A percentile compares a stretch with the other conserved stretches of the same genome.
Evolutionary conservation across 805 yeast genomes (phyloP).

Genomic region (Saccharomycopsis vini): DNA sequence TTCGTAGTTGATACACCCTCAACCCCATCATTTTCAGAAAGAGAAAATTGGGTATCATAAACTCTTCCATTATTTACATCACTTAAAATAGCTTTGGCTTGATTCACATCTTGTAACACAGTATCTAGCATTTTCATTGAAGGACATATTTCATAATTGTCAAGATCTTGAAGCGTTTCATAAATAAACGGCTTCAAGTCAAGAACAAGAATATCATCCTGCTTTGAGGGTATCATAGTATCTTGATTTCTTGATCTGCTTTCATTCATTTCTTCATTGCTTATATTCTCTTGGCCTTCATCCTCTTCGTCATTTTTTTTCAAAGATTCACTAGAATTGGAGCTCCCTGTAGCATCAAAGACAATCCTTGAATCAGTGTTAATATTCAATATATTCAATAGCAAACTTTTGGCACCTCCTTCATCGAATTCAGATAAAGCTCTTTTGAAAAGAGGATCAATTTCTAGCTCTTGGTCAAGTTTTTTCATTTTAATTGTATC

Average conservation of each 20-base stretch:
- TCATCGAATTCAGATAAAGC: constrained; percentile 74
- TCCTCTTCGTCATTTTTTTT: neutral
- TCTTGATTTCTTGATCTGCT: constrained; percentile 3
- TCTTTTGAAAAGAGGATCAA: constrained; percentile 69
- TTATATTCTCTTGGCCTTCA: constrained; percentile 19
- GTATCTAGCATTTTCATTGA: constrained; percentile 53
- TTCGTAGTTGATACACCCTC: no score
- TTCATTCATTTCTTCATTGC: constrained; percentile 20
- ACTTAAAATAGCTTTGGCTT: constrained; percentile 40
- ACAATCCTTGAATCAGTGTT: constrained; percentile 28
- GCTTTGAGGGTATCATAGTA: constrained; percentile 5
- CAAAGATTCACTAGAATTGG: constrained; percentile 4
- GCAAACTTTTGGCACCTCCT: constrained; percentile 68
- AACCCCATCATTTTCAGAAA: constrained; percentile 20
- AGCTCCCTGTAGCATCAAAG: constrained; percentile 46
- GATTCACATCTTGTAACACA: constrained; percentile 46
- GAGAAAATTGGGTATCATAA: constrained; percentile 7
- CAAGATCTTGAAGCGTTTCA: constrained; percentile 24
- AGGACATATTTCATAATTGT: constrained; percentile 49
- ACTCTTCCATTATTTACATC: constrained; percentile 29
- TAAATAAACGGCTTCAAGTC: constrained; percentile 10
- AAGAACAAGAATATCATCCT: constrained; percentile 8
- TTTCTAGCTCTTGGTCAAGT: constrained; percentile 53
- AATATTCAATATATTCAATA: constrained; percentile 51
- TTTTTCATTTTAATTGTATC: constrained; percentile 43